Evolutionary conservation across 192 early-diverging fungal genomes (phyloP).

Genomic region (Rhizoclosmatium globosum): DNA sequence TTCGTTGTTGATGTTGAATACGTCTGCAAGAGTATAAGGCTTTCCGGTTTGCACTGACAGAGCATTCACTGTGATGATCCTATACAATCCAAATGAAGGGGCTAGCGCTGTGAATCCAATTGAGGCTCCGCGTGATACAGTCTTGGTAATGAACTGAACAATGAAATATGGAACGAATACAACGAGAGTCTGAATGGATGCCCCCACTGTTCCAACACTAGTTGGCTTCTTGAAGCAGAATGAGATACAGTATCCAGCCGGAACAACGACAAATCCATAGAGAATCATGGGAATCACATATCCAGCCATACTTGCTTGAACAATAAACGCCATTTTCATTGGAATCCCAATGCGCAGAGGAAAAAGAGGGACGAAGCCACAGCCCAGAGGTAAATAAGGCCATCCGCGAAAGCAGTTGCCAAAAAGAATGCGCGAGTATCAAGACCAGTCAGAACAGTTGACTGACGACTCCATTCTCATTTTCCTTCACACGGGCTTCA

Average conservation of each 20-base stretch:
- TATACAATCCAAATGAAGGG: constrained; percentile 2
- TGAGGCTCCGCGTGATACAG: not conserved
- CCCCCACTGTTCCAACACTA: not conserved
- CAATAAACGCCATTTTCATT: not conserved
- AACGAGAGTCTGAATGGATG: not conserved
- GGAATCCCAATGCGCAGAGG: not conserved
- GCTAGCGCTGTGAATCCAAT: not conserved
- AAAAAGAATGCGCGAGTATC: constrained; percentile 2
- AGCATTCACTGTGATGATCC: not conserved
- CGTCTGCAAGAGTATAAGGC: not conserved
- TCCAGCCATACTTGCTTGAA: not conserved
- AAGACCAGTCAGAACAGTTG: constrained; percentile 12
- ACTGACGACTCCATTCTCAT: not conserved
- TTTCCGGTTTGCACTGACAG: not conserved
- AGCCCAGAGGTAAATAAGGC: not conserved
- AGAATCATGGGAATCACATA: constrained; percentile 15
- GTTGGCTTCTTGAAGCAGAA: not conserved
- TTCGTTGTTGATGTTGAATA: not conserved
- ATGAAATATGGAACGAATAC: constrained; percentile 10
- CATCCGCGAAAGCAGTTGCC: constrained; percentile 4
- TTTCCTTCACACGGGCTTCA: not conserved
- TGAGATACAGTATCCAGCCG: constrained; percentile 10
- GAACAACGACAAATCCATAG: constrained; percentile 16
- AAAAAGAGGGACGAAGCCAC: not conserved
- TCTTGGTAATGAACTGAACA: not conserved